Conservation (phyloP, 2,329 filamentous ascomycete genomes). For the Dryadomyces quercus-mongolicae region DNA sequence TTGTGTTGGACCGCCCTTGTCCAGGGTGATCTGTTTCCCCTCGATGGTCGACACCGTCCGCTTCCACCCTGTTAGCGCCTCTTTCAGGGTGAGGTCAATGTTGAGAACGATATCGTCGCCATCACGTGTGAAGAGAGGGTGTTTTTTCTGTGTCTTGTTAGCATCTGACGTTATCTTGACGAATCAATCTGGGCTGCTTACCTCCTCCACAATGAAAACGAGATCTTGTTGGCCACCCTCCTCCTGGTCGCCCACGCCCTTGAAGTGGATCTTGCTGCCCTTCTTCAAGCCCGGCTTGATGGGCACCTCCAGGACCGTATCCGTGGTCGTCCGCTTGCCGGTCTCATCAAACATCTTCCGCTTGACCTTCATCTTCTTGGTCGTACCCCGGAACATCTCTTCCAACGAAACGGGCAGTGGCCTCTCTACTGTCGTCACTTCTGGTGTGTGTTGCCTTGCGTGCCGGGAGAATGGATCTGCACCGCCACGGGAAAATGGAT, state of each 20-base stretch:
- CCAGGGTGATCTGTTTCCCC: slow-evolving; percentile 68
- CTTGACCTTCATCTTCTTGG: slow-evolving; percentile 98
- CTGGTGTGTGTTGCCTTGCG: slow-evolving; percentile 51
- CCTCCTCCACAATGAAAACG: slow-evolving; percentile 90
- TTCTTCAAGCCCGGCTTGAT: slow-evolving; percentile 95
- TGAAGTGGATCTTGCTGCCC: slow-evolving; percentile 96
- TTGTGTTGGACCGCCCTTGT: slow-evolving; percentile 73
- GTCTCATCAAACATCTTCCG: slow-evolving; percentile 83
- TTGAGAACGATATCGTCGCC: slow-evolving; percentile 75
- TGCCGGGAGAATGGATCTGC: slow-evolving; percentile 14
- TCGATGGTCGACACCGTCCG: slow-evolving; percentile 90
- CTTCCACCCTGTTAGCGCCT: slow-evolving; percentile 88
- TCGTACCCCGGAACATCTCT: slow-evolving; percentile 74
- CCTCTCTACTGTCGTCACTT: slow-evolving; percentile 84
- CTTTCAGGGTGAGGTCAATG: slow-evolving; percentile 77
- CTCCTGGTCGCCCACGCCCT: slow-evolving; percentile 93
- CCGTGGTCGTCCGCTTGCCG: slow-evolving; percentile 75
- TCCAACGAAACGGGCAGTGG: slow-evolving; percentile 72
- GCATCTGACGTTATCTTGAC: not conserved
- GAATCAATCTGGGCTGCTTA: slow-evolving; percentile 34
- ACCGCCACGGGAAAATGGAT: slow-evolving; percentile 12
- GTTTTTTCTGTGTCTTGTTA: slow-evolving; percentile 57
- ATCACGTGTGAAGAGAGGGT: slow-evolving; percentile 73
- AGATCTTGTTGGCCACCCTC: slow-evolving; percentile 93
- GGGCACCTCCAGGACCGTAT: slow-evolving; percentile 84